Evolutionary conservation across 495 filamentous ascomycete species (phyloP).

Genomic region (Stereocaulon alpinum): DNA sequence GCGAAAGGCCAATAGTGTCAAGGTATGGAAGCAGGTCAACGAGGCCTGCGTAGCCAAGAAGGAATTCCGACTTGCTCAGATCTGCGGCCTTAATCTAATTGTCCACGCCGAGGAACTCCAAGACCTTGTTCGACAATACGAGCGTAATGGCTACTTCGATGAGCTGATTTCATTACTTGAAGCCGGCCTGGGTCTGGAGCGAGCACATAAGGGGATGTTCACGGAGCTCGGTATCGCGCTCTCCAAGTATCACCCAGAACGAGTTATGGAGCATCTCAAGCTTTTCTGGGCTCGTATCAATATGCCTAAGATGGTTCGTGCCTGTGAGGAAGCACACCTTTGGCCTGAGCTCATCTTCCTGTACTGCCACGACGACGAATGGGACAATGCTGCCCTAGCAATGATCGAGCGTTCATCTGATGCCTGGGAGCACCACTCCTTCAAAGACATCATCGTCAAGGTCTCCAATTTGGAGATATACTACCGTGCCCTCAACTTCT

Average conservation of each 20-base stretch:
- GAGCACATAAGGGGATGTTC: slow-evolving; percentile 92
- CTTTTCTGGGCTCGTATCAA: slow-evolving; percentile 99
- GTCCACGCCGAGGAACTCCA: slow-evolving; percentile 95
- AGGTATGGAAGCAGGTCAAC: slow-evolving; percentile 99
- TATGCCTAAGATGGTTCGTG: slow-evolving; percentile 94
- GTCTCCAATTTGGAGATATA: slow-evolving; percentile 98
- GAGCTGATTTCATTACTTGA: slow-evolving; percentile 92
- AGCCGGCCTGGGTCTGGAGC: slow-evolving; percentile 89
- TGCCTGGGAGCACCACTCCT: slow-evolving; percentile 98
- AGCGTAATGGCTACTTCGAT: slow-evolving; percentile 95
- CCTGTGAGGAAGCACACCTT: slow-evolving; percentile 87
- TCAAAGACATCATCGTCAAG: slow-evolving; percentile 98
- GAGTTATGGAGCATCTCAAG: slow-evolving; percentile 97
- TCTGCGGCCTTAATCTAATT: slow-evolving; percentile 97
- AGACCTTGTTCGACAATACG: slow-evolving; percentile 90
- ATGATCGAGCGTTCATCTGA: slow-evolving; percentile 99
- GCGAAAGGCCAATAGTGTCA: slow-evolving; percentile 97
- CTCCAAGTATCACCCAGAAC: slow-evolving; percentile 92
- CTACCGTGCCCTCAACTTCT: slow-evolving; percentile 96
- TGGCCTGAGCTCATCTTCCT: slow-evolving; percentile 99
- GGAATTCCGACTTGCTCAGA: slow-evolving; percentile 98
- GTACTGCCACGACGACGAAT: slow-evolving; percentile 98
- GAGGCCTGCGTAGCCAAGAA: slow-evolving; percentile 95
- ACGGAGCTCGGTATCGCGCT: slow-evolving; percentile 91
- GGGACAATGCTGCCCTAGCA: slow-evolving; percentile 93